phyloP scores from a whole-genome alignment of 306 rosid species.

The Prosopis cineraria region DNA sequence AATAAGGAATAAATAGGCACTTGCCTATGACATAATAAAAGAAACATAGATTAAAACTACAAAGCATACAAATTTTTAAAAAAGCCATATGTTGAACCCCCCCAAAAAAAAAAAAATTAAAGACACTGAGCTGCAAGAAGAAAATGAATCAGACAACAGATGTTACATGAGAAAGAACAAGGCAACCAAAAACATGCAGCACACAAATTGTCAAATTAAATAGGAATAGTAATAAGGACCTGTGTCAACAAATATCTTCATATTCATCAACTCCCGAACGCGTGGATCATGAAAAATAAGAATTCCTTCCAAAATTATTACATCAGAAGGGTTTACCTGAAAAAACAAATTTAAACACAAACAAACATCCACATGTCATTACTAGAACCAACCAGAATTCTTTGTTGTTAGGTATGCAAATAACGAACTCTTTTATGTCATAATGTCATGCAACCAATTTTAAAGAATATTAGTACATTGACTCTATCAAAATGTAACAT shows the following conservation, averaged over 20 bases:
- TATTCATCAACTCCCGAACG: constrained; percentile 88
- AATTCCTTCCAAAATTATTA: constrained; percentile 95
- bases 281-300: constrained; percentile 96
- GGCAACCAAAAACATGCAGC: constrained; percentile 11
- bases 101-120: background rate
- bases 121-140: background rate
- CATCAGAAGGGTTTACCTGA: constrained; percentile 96
- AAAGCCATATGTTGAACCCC: constrained; percentile 9
- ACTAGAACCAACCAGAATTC: constrained; percentile 6
- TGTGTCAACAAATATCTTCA: constrained; percentile 99
- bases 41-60: background rate
- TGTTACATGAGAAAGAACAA: constrained; percentile 15
- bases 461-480: background rate
- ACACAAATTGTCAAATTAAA: constrained; percentile 12
- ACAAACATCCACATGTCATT: background rate
- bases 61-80: background rate
- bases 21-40: constrained; percentile 2
- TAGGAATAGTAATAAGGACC: constrained; percentile 58
- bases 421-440: background rate
- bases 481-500: constrained; percentile 2
- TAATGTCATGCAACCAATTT: background rate
- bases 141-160: constrained; percentile 26
- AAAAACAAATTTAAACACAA: constrained; percentile 27
- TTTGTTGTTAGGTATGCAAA: background rate
- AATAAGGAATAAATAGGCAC: background rate